These are phyloP conservation scores for Pseudoneurospora amorphoporcata DNA, from an alignment of 495 filamentous ascomycete genomes.

Conservation along the genomic window DNA sequence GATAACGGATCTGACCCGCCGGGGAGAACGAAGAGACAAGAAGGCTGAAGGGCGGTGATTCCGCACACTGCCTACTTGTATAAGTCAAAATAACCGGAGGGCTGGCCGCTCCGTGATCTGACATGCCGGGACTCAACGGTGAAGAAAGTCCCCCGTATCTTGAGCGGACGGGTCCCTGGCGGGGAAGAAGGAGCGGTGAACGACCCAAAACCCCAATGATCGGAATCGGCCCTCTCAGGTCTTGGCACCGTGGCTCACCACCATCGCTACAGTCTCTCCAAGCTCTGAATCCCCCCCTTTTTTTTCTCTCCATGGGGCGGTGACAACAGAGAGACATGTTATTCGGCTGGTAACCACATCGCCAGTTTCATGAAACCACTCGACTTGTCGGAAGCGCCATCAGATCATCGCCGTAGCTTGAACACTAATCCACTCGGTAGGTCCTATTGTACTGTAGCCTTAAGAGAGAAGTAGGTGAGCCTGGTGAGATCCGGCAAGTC, in stretches of 20 bases:
- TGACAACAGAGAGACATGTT: background rate
- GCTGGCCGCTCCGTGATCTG: background rate
- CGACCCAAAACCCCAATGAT: background rate
- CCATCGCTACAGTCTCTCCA: background rate
- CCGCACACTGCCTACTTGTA: background rate
- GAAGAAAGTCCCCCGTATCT: background rate
- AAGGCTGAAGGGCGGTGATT: background rate
- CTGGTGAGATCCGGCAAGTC: background rate
- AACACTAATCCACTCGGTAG: background rate
- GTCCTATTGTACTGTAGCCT: background rate
- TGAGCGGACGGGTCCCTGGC: background rate
- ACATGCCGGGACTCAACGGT: background rate
- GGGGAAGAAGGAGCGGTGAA: background rate
- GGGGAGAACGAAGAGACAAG: background rate
- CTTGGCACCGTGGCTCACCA: background rate
- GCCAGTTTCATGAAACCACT: background rate
- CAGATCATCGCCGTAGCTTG: background rate
- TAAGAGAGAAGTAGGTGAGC: background rate
- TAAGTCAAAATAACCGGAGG: background rate
- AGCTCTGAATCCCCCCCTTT: background rate
- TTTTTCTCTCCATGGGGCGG: background rate
- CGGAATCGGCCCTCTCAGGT: background rate
- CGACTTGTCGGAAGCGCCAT: background rate
- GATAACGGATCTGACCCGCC: background rate
- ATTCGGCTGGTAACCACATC: background rate